Percentiles rank a stretch among this genome's conserved stretches.
Conservation (phyloP, 495 filamentous ascomycete species). For the Penicillium salamii region DNA sequence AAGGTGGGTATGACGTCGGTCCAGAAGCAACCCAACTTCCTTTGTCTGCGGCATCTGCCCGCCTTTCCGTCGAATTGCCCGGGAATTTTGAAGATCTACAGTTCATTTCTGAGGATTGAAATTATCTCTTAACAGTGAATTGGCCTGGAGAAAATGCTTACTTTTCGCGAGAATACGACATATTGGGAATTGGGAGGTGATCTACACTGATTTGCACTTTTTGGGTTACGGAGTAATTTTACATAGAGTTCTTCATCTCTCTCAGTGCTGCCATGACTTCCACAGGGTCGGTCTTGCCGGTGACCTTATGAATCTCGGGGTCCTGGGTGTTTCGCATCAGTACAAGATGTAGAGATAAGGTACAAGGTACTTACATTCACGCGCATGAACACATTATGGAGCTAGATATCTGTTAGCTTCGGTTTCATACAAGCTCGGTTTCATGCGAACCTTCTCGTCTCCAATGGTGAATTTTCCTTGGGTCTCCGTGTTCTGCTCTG, state of each 20-base stretch:
- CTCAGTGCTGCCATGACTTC: slow-evolving; percentile 83
- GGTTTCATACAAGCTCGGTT: not conserved
- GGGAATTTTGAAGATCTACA: too few relatives aligned
- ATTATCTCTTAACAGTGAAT: not conserved
- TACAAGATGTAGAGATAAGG: not conserved
- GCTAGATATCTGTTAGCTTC: slow-evolving; percentile 41
- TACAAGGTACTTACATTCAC: slow-evolving; percentile 59
- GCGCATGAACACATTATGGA: slow-evolving; percentile 97
- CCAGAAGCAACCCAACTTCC: slow-evolving; percentile 4
- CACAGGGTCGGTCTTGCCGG: slow-evolving; percentile 76
- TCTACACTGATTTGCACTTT: not conserved
- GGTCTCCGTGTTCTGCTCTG: slow-evolving; percentile 77
- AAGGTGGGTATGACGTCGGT: slow-evolving; percentile 33
- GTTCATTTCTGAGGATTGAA: too few relatives aligned
- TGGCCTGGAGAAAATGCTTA: not conserved
- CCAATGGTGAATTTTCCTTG: slow-evolving; percentile 97
- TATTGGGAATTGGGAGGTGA: not conserved
- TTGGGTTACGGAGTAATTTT: slow-evolving; percentile 8
- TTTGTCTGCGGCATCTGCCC: not conserved
- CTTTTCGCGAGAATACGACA: not conserved
- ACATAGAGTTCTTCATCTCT: slow-evolving; percentile 86
- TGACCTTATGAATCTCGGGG: slow-evolving; percentile 77
- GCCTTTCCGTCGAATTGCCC: not conserved
- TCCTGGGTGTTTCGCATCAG: slow-evolving; percentile 51
- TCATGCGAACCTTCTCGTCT: slow-evolving; percentile 81